These are phyloP conservation scores for Saccharomycopsis fibuligera DNA, from an alignment of 805 yeast genomes.

Conservation along the genomic window DNA sequence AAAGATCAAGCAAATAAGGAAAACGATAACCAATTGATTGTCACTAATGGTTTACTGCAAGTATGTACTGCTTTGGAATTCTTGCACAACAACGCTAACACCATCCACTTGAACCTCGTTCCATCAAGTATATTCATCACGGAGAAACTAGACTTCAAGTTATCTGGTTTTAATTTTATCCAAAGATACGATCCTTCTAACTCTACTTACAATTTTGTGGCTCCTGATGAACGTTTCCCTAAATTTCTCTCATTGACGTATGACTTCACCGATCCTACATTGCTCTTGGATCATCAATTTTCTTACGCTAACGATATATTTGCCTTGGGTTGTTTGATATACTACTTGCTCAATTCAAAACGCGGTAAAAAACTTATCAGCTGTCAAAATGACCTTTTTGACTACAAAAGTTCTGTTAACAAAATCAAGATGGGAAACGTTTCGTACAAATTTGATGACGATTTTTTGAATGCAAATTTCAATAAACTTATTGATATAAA, in stretches of 20 bases:
- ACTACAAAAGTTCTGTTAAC: slow-evolving; percentile 51
- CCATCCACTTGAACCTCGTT: slow-evolving; percentile 69
- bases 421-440: slow-evolving; percentile 41
- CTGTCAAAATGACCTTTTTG: slow-evolving; percentile 49
- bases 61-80: slow-evolving; percentile 73
- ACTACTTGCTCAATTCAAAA: slow-evolving; percentile 50
- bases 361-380: slow-evolving; percentile 30
- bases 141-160: slow-evolving; percentile 89
- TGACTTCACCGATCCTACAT: slow-evolving; percentile 80
- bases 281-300: slow-evolving; percentile 58
- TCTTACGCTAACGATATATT: slow-evolving; percentile 74
- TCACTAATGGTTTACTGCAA: slow-evolving; percentile 78
- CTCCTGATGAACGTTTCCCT: slow-evolving; percentile 72
- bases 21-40: slow-evolving; percentile 47
- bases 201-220: slow-evolving; percentile 54
- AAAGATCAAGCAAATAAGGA: slow-evolving; percentile 26
- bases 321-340: slow-evolving; percentile 74
- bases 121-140: slow-evolving; percentile 76
- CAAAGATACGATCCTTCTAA: slow-evolving; percentile 44
- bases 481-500: slow-evolving; percentile 50
- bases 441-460: slow-evolving; percentile 45
- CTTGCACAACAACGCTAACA: slow-evolving; percentile 68
- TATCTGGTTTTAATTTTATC: slow-evolving; percentile 60
- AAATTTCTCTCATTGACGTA: slow-evolving; percentile 60
- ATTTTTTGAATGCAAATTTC: slow-evolving; percentile 40